phyloP scores from a whole-genome alignment of 1,139 yeast genomes.

The Kodamaea sp. region DNA sequence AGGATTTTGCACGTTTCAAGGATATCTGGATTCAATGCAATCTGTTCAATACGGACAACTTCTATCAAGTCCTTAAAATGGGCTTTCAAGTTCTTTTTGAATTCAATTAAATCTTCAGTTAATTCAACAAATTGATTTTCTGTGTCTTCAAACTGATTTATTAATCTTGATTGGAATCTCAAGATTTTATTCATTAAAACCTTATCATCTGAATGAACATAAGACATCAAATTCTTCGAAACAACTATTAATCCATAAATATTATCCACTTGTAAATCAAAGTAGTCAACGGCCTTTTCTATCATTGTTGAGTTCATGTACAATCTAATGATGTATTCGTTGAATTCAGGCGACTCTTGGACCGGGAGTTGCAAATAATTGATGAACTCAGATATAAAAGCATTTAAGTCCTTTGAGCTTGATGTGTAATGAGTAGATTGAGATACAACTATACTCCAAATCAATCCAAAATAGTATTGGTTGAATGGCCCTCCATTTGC shows the following conservation, averaged over 20 bases:
- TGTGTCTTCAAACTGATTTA: conserved; percentile 50
- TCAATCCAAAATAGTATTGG: conserved; percentile 31
- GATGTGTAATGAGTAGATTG: conserved; percentile 28
- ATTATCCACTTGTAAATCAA: conserved; percentile 33
- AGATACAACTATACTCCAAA: conserved; percentile 33
- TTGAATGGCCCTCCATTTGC: conserved; percentile 21
- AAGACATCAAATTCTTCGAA: conserved; percentile 23
- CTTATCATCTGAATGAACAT: conserved; percentile 12
- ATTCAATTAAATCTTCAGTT: conserved; percentile 31
- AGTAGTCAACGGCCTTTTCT: conserved; percentile 23
- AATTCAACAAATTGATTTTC: conserved; percentile 46
- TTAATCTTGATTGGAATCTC: conserved; percentile 36
- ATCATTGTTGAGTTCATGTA: conserved; percentile 32
- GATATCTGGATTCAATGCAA: conserved; percentile 20
- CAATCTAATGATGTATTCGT: conserved; percentile 16
- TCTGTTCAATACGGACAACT: conserved; percentile 2
- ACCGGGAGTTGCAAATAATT: conserved; percentile 18
- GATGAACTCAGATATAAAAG: conserved; percentile 32
- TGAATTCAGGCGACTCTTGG: conserved; percentile 8
- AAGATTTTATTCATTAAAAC: conserved; percentile 20
- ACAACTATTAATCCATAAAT: conserved; percentile 32
- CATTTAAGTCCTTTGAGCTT: conserved; percentile 22
- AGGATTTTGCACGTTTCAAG: conserved; percentile 17
- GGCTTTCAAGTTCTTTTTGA: conserved; percentile 20
- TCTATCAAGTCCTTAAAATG: conserved; percentile 16